phyloP scores from a whole-genome alignment of 805 yeast genomes.

The Myxozyma geophila region DNA sequence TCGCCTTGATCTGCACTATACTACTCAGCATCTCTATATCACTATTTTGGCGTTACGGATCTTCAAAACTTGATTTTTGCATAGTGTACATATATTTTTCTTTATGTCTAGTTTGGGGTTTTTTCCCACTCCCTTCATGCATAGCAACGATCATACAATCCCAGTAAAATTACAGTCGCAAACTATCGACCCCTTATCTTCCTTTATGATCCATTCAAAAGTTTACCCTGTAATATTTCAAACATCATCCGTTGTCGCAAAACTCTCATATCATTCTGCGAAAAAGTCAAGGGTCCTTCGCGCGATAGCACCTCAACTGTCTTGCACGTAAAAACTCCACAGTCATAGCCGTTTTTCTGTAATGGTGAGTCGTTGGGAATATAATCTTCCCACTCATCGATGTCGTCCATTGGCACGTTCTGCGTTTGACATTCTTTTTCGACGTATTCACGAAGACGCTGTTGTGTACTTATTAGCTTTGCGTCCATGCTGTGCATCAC shows the following conservation, averaged over 20 bases:
- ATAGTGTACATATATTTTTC: not conserved
- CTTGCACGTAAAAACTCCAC: conserved; percentile 92
- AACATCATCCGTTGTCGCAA: conserved; percentile 72
- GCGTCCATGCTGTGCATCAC: conserved; percentile 46
- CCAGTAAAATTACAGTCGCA: not conserved
- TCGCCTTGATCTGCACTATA: conserved; percentile 1
- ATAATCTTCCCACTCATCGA: conserved; percentile 41
- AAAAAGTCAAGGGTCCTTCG: conserved; percentile 55
- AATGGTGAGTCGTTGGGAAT: conserved; percentile 64
- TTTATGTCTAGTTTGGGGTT: not conserved
- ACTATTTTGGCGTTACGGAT: not conserved
- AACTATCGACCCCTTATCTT: not conserved
- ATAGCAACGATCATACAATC: not conserved
- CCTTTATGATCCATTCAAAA: conserved; percentile 1
- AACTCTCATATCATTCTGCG: conserved; percentile 69
- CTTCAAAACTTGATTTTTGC: not conserved
- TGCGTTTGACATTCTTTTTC: conserved; percentile 65
- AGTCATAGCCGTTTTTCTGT: conserved; percentile 88
- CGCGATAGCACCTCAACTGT: conserved; percentile 67
- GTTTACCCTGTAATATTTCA: conserved; percentile 51
- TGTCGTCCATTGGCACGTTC: conserved; percentile 45
- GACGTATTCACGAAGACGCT: conserved; percentile 62
- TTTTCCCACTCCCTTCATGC: not conserved
- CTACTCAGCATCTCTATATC: not conserved
- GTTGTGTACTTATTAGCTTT: not conserved